Base-by-base conservation (phyloP, 2,329 filamentous ascomycete species). In the Calycina marina region DNA sequence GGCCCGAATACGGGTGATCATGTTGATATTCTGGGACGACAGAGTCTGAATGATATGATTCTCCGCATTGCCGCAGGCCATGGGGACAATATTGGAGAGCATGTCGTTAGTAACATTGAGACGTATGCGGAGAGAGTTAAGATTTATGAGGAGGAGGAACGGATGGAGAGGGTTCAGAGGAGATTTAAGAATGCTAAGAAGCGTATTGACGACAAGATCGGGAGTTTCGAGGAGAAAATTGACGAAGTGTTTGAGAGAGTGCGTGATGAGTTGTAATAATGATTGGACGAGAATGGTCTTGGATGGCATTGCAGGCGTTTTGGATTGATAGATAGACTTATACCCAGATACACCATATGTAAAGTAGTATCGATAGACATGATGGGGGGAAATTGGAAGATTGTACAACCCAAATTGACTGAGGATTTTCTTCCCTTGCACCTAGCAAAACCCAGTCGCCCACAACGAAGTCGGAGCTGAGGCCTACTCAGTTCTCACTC, bases 21-120 rank as follows among this genome's bases (percentile, higher is more conserved):
- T 51, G 90, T 98, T 31, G 90, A 98, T 52, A 98, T 98, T 37
- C 65, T 98, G 3, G 90, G 90, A 1, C 65, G 90, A 17, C 76
- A 85, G 44, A 84, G 74, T 18, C 64, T 98, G 15, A 98, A 98
- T 49, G 90, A 98, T 55, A 60, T 96, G 30, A 78, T 98, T 29
- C 57, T 98, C 37, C 68, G 76, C 32, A 78, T 98, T 6, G 90
- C 84, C 0, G 85, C 84, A 1, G 90, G 90, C 0, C 75, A 72
- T 45, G 90, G 90, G 4, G 69, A 86, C 37, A 65, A 72, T 16
- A 88, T 98, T 41, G 62, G 77, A 30, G 73, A 92, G 39, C 73
- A 69, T 28, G 72, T 93, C 14, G 67, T 82, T 32, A 93, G 83
- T 42, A 78, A 81, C 38, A 96, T 98, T 39, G 60, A 57, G 20